Conservation (phyloP, 2,329 filamentous ascomycete genomes). For the Rugonectria rugulosa region DNA sequence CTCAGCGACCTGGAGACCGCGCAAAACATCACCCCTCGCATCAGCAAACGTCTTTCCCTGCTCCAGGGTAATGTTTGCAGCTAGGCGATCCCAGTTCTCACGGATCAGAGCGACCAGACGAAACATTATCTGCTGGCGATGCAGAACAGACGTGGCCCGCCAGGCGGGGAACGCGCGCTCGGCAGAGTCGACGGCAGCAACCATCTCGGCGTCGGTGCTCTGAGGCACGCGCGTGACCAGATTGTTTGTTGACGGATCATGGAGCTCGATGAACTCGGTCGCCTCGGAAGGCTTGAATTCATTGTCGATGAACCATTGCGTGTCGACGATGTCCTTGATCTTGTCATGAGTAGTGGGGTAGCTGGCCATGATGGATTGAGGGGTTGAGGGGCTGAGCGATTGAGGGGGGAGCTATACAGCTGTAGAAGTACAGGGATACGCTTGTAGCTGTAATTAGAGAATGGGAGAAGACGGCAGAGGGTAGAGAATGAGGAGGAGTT, state of each 20-base stretch:
- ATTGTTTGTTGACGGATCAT: slow-evolving; percentile 82
- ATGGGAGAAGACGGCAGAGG: neutral
- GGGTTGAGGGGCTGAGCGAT: neutral
- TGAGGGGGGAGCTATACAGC: too few species aligned
- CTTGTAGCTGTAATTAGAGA: too few species aligned
- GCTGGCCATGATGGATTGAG: slow-evolving; percentile 18
- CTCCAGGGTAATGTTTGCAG: slow-evolving; percentile 78
- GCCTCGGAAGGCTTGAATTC: slow-evolving; percentile 69
- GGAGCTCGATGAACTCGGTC: slow-evolving; percentile 73
- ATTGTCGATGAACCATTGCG: slow-evolving; percentile 78
- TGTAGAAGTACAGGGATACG: too few species aligned
- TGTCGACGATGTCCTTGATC: slow-evolving; percentile 54
- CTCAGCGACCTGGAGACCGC: slow-evolving; percentile 79
- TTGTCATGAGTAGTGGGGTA: slow-evolving; percentile 38
- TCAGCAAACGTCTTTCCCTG: slow-evolving; percentile 83
- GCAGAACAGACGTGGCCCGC: slow-evolving; percentile 70
- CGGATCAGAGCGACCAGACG: slow-evolving; percentile 75
- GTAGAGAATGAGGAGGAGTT: too few species aligned
- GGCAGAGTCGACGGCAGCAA: slow-evolving; percentile 73
- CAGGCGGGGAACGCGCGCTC: slow-evolving; percentile 74
- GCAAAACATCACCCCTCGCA: slow-evolving; percentile 76
- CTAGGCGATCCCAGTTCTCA: slow-evolving; percentile 80
- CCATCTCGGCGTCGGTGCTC: slow-evolving; percentile 73
- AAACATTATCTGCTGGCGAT: slow-evolving; percentile 80
- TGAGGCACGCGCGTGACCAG: slow-evolving; percentile 80